Evolutionary conservation across 176 grass and related monocot genomes (phyloP), one percentile per base, ranked within the genome.

Genomic region (Thalia dealbata): DNA sequence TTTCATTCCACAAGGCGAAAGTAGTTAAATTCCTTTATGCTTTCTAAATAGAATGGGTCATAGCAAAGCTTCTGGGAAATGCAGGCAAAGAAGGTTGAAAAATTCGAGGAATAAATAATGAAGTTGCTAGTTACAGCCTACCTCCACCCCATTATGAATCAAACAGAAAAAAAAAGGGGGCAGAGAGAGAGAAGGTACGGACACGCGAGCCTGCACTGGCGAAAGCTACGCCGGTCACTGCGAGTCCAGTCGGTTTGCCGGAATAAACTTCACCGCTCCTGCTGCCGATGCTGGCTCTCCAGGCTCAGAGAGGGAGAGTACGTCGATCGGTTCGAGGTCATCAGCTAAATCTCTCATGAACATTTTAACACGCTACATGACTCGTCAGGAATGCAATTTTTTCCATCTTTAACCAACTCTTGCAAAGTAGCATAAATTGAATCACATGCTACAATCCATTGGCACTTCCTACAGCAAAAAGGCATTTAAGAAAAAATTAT

Each of bases 171-270:
- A 78, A n/a, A n/a, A n/a, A n/a, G n/a, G n/a, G n/a, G n/a, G n/a
- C n/a, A n/a, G n/a, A 3, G 48, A 18, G 23, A 38, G 32, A 25
- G 45, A 44, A 22, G 16, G 2, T 2, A 82, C 56, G 73, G 80
- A 97, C 90, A 97, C 29, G 90, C 87, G 35, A 81, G 87, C 19
- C 95, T 85, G 71, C 95, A 99, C 67, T 93, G 85, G 67, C 88
- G 90, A 71, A 99, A 83, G 52, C 78, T 84, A 44, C 90, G 87
- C 11, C 73, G 81, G 44, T 97, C 90, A 29, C 83, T 78, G 30
- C 90, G 85, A 19, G 81, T 82, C 87, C 87, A 86, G 45, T 92
- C 85, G 50, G 78, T 59, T 50, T 97, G 76, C 50, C 86, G 77
- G 74, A 86, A 74, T 64, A 93, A 75, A 48, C 78, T 81, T 60